Conservation (phyloP, 768 basidiomycete genomes). For the Amanita fuliginea region DNA sequence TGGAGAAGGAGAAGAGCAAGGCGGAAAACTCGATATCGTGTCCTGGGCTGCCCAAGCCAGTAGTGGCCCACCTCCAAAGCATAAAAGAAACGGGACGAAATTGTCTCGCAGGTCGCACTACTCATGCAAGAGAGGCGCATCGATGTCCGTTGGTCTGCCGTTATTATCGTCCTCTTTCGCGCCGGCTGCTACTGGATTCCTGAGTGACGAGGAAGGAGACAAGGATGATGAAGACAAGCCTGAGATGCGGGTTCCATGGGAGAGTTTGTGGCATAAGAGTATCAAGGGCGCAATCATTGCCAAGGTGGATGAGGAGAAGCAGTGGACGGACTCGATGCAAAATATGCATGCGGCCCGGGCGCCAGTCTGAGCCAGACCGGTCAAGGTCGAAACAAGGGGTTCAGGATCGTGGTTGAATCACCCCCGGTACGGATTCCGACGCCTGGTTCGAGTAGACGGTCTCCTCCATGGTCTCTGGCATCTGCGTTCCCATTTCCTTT, state of each 20-base stretch:
- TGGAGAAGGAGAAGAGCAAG: too few relatives aligned
- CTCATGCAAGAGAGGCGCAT: too few relatives aligned
- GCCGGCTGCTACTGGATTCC: too few relatives aligned
- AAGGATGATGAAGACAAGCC: not conserved
- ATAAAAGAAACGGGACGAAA: too few relatives aligned
- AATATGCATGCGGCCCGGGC: constrained; percentile 11
- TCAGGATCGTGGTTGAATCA: constrained; percentile 19
- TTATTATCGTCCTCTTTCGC: too few relatives aligned
- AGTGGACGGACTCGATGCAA: constrained; percentile 21
- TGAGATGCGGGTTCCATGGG: constrained; percentile 22
- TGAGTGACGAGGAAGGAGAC: constrained; percentile 11
- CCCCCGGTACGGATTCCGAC: constrained; percentile 8
- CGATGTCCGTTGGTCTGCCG: too few relatives aligned
- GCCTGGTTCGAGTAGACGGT: not conserved
- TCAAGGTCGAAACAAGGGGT: constrained; percentile 8
- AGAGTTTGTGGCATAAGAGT: constrained; percentile 35
- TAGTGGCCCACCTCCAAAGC: too few relatives aligned
- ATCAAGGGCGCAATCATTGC: constrained; percentile 42
- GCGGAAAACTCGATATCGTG: too few relatives aligned
- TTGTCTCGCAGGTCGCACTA: too few relatives aligned
- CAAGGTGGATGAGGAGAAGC: constrained; percentile 24
- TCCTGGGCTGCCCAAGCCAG: too few relatives aligned
- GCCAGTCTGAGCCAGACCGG: not conserved
- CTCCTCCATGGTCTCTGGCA: not conserved
- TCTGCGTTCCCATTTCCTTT: constrained; percentile 2